Evolutionary conservation across 2,329 filamentous ascomycete species (phyloP).

Genomic region (Helotiales sp.): DNA sequence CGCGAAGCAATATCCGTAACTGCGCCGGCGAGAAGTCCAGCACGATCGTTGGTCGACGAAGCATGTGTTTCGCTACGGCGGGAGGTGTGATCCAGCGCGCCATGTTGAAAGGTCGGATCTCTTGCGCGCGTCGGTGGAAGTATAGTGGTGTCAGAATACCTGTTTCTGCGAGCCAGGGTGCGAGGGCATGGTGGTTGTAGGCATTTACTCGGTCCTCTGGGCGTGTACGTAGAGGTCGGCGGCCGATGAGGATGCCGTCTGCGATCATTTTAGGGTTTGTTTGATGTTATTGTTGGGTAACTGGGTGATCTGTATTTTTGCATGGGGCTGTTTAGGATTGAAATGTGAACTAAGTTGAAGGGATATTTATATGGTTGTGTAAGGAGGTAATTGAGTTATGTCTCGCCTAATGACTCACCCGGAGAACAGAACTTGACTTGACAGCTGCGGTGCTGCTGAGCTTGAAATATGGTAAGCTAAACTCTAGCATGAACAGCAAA

Average conservation of each 20-base stretch:
- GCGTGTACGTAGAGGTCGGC: background rate
- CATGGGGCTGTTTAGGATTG: too few relatives aligned
- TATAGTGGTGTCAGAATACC: background rate
- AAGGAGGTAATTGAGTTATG: too few relatives aligned
- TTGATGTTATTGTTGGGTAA: background rate
- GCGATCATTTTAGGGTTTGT: background rate
- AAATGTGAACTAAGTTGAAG: too few relatives aligned
- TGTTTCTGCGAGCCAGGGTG: background rate
- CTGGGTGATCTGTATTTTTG: background rate
- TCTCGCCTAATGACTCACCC: background rate
- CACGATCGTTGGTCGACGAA: background rate
- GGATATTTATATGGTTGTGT: too few relatives aligned
- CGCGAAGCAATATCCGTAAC: background rate
- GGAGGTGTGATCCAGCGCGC: background rate
- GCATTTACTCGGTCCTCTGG: background rate
- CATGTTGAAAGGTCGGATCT: constrained; percentile 4
- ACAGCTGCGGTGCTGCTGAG: too few relatives aligned
- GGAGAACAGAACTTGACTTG: too few relatives aligned
- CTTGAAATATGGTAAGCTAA: too few relatives aligned
- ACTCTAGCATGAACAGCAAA: too few relatives aligned
- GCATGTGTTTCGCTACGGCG: background rate
- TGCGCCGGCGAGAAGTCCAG: background rate
- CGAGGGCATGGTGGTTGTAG: background rate
- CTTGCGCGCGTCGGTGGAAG: background rate
- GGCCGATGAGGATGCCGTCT: background rate